Conservation (phyloP, 2,329 filamentous ascomycete species). For the Periconia digitata region DNA sequence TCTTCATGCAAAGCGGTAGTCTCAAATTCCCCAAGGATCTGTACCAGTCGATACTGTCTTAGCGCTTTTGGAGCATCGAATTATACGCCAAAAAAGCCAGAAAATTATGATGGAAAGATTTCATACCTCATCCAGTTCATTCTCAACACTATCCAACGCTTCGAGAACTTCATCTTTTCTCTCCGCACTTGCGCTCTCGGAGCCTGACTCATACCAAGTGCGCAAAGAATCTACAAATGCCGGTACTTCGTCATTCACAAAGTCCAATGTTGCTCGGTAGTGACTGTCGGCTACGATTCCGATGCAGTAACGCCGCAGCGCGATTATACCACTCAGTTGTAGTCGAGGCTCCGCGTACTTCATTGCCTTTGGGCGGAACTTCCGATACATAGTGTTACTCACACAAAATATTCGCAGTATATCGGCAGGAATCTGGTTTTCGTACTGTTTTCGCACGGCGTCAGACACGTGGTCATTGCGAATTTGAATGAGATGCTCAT, state of each 20-base stretch:
- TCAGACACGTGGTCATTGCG: constrained; percentile 43
- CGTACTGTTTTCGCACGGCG: constrained; percentile 34
- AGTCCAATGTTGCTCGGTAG: constrained; percentile 38
- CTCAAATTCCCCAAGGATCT: neutral
- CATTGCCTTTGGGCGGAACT: constrained; percentile 30
- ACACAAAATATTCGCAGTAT: constrained; percentile 47
- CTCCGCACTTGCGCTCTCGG: constrained; percentile 42
- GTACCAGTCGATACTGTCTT: no score
- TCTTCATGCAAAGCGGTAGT: neutral
- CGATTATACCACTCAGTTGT: constrained; percentile 47
- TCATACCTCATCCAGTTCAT: constrained; percentile 34
- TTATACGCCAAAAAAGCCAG: neutral
- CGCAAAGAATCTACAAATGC: constrained; percentile 45
- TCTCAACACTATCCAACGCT: constrained; percentile 37
- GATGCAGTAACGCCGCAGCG: constrained; percentile 49
- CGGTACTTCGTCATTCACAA: constrained; percentile 47
- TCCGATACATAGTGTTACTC: constrained; percentile 50
- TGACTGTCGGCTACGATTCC: constrained; percentile 50
- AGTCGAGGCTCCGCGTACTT: constrained; percentile 37
- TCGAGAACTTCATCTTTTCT: constrained; percentile 37
- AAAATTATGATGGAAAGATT: neutral
- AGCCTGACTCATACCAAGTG: constrained; percentile 51
- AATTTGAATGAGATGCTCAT: constrained; percentile 39
- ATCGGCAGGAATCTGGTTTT: constrained; percentile 17
- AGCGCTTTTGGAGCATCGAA: no score